Percentiles rank a stretch among this genome's conserved stretches.
Evolutionary conservation across 495 filamentous ascomycete species (phyloP).

Genomic region (Aspergillus biplanus): DNA sequence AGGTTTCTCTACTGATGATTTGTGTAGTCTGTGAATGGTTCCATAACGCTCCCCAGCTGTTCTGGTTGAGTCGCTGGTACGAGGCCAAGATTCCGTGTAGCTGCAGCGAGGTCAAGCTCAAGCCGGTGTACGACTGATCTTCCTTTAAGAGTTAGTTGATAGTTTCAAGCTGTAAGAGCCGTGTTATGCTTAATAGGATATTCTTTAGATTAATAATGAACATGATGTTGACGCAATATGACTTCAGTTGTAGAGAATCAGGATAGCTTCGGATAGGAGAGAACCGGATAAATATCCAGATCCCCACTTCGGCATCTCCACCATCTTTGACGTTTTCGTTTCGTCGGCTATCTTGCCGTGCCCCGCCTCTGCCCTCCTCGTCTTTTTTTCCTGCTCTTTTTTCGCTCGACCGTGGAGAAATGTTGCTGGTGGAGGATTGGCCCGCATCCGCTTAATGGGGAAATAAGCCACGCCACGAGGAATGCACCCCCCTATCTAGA

Average conservation of each 20-base stretch:
- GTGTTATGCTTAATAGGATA: not conserved
- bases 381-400: not conserved
- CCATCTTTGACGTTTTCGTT: not conserved
- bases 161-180: not conserved
- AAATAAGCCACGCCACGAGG: not conserved
- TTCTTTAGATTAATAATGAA: not conserved
- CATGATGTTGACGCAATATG: not conserved
- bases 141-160: not conserved
- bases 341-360: not conserved
- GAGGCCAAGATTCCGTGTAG: not conserved
- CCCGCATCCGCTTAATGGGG: no score
- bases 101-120: slow-evolving; percentile 3
- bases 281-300: not conserved
- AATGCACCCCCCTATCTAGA: not conserved
- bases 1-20: no score
- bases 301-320: slow-evolving; percentile 1
- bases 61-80: slow-evolving; percentile 9
- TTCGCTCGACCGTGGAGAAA: not conserved
- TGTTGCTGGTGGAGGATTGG: no score
- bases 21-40: slow-evolving; percentile 6
- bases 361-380: not conserved
- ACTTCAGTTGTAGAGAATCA: not conserved
- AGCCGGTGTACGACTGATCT: not conserved
- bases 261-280: no score
- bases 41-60: slow-evolving; percentile 4